phyloP scores from a whole-genome alignment of 1,284 basidiomycete genomes.

The Athelia psychrophila region DNA sequence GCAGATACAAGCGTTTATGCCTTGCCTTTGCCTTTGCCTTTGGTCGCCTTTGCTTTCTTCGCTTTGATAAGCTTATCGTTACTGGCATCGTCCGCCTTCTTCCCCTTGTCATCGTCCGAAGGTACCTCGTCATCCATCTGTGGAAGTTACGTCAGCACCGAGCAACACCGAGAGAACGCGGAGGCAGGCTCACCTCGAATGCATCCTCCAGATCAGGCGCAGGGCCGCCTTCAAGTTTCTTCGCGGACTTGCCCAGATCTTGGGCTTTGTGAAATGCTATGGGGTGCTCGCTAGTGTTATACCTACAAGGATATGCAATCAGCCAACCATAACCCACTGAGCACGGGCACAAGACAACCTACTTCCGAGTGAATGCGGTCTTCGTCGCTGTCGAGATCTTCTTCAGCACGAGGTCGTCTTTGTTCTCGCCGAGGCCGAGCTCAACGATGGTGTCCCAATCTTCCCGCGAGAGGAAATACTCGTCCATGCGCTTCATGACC shows the following conservation, averaged over 20 bases:
- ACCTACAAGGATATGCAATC: constrained; percentile 44
- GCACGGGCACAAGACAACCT: constrained; percentile 22
- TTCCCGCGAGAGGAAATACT: constrained; percentile 90
- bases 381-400: constrained; percentile 84
- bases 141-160: background rate
- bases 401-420: constrained; percentile 75
- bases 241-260: constrained; percentile 74
- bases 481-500: constrained; percentile 89
- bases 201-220: constrained; percentile 90
- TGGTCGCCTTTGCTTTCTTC: constrained; percentile 35
- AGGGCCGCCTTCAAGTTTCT: constrained; percentile 71
- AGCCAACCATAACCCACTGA: constrained; percentile 3
- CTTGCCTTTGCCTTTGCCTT: constrained; percentile 19
- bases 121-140: constrained; percentile 49
- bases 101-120: constrained; percentile 48
- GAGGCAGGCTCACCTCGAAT: constrained; percentile 46
- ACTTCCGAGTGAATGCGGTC: constrained; percentile 85
- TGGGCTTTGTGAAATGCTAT: constrained; percentile 88
- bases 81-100: constrained; percentile 38
- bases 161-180: background rate
- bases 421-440: constrained; percentile 82
- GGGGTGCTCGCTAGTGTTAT: constrained; percentile 85
- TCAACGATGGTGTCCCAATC: constrained; percentile 97
- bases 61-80: constrained; percentile 50
- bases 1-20: no score